Evolutionary conservation across 495 filamentous ascomycete genomes (phyloP), one percentile per base, ranked within the genome.

Genomic region (Penicillium mononematosum): DNA sequence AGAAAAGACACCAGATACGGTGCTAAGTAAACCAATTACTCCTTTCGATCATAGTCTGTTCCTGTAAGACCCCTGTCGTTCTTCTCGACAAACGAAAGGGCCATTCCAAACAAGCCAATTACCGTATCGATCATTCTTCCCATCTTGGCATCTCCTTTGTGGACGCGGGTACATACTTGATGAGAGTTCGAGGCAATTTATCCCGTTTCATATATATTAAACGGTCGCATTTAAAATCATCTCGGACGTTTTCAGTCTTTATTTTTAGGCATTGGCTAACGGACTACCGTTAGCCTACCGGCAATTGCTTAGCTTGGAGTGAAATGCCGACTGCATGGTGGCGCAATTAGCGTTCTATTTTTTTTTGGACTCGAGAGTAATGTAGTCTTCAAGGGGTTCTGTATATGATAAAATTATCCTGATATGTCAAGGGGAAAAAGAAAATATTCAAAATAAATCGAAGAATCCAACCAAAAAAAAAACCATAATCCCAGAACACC

Each of bases 401-500:
- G 17, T 14, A 44, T 19, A 32, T 46, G 52, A 54, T 55, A 19
- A 19, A 47, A 27, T 46, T 24, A 55, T 47, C 39, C 43, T 55
- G 43, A 55, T 38, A 14, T 36, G 32, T 55, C 53, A 39, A 49
- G 16, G n/a, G 1, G n/a, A 46, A 25, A 25, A 25, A 25, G 24
- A 25, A 25, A 25, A 31, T n/a, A 27, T 39, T 17, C 19, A 9
- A 17, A 29, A 31, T 27, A 29, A 20, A 29, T 22, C 12, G 5
- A 20, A 12, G 31, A 44, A 20, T 1, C 4, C 7, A 31, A 48
- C n/a, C 20, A 11, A 50, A n/a, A 54, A 16, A 20, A 24, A 41
- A 48, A 43, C 38, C 19, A 58, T 19, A 36, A 56, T 50, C 47
- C 63, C 50, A 64, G n/a, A 60, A 69, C 63, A 46, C 66, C 61